Evolutionary conservation across 306 rosid species (phyloP), one percentile per base, ranked within the genome.

Genomic region (Lathyrus tuberosus): DNA sequence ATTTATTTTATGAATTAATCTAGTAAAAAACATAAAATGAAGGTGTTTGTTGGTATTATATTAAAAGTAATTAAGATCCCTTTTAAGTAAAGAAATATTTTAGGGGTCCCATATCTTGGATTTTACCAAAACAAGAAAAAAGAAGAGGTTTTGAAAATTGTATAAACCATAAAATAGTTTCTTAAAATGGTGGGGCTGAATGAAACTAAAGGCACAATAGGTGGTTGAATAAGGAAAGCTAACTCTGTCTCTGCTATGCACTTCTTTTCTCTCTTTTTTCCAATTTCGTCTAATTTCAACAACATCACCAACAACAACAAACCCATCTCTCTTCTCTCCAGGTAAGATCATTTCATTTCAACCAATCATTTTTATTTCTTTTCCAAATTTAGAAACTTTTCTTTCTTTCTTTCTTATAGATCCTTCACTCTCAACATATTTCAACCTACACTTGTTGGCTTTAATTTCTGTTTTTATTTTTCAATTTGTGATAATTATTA

Each of bases 41-140:
- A 35, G 40, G 0, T 35, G 40, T 33, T 33, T 33, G 38, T 35
- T 7, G 3, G 26, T 24, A 35, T 35, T 35, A 7, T 6, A 35
- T 7, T 35, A 35, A 35, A 35, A 35, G 40, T 35, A 49, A 51
- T 48, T 48, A 13, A 51, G 57, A 18, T 18, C 30, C 57, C 64
- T 58, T 30, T 26, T 13, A 57, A 65, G 48, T 13, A 53, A 53
- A 61, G 26, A 12, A 37, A 70, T 58, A 7, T 17, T 37, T 5
- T 10, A 31, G 8, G 53, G 33, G 78, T 13, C 16, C n/a, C 18
- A 22, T 22, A 47, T 37, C 15, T 78, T 33, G 51, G 40, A 35
- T 70, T 82, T 79, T 82, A 62, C 90, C 87, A 75, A 84, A 88
- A 84, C 77, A 70, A 79, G 87, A 49, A 83, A 66, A 88, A 70